phyloP scores from a whole-genome alignment of 768 basidiomycete genomes.

The Tricholoma flavovirens region DNA sequence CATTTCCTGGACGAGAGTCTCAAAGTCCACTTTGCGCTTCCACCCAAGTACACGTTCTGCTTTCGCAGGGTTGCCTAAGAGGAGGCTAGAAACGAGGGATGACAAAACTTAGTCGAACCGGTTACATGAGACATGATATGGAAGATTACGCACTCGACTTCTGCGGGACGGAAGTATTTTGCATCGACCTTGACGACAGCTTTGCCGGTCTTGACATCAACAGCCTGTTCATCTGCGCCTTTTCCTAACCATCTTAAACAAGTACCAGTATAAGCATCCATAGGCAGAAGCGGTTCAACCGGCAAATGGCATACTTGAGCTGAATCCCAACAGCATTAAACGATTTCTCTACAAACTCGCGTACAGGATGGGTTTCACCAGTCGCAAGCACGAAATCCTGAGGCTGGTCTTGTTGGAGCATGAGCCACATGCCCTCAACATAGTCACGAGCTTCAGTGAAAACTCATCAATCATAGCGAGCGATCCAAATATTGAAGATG shows the following conservation, averaged over 20 bases:
- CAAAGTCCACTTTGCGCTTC: conserved; percentile 83
- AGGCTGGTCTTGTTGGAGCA: conserved; percentile 80
- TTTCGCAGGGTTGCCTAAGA: conserved; percentile 85
- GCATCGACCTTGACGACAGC: conserved; percentile 81
- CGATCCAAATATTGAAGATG: not conserved
- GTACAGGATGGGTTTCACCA: conserved; percentile 92
- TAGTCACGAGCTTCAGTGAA: conserved; percentile 70
- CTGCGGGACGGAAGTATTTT: conserved; percentile 89
- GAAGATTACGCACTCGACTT: conserved; percentile 73
- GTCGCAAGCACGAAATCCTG: conserved; percentile 95
- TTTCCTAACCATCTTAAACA: conserved; percentile 66
- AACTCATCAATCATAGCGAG: conserved; percentile 5
- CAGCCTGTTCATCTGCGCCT: conserved; percentile 74
- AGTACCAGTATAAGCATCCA: conserved; percentile 5
- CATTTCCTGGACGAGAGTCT: conserved; percentile 88
- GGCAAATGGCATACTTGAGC: conserved; percentile 50
- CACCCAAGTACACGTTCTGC: conserved; percentile 86
- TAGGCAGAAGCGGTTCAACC: not conserved
- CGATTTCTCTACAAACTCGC: conserved; percentile 88
- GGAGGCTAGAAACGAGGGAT: conserved; percentile 42
- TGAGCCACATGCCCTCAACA: conserved; percentile 97
- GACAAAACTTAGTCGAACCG: conserved; percentile 2
- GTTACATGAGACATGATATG: not conserved
- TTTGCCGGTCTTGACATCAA: conserved; percentile 61
- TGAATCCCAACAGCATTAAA: conserved; percentile 64